These are phyloP conservation scores for Phytophthora megakarya DNA, from an alignment of 352 stramenopile species.

Conservation along the genomic window DNA sequence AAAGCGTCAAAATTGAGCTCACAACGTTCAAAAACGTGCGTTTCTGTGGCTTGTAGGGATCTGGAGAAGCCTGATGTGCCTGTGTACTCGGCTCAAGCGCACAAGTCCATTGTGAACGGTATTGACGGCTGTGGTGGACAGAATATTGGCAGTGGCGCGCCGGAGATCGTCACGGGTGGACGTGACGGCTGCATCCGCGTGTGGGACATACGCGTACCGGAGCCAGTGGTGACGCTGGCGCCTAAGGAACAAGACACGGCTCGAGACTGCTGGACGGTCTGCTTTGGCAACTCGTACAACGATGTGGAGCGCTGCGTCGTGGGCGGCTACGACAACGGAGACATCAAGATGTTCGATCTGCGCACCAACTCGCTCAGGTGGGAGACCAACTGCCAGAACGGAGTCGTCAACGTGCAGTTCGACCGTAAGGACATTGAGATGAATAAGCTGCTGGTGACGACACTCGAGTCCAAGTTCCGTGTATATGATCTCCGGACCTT, in stretches of 20 bases:
- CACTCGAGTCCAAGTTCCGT: slow-evolving; percentile 45
- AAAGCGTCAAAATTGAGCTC: slow-evolving; percentile 15
- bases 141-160: slow-evolving; percentile 88
- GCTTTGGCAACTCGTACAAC: slow-evolving; percentile 95
- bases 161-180: slow-evolving; percentile 94
- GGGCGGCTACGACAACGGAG: slow-evolving; percentile 96
- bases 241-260: slow-evolving; percentile 79
- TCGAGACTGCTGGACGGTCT: slow-evolving; percentile 96
- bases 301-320: slow-evolving; percentile 94
- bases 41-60: slow-evolving; percentile 51
- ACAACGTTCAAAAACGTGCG: slow-evolving; percentile 2
- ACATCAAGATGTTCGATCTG: slow-evolving; percentile 93
- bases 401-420: slow-evolving; percentile 80
- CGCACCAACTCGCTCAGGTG: slow-evolving; percentile 90
- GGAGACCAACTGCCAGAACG: slow-evolving; percentile 97
- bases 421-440: neutral
- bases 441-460: neutral
- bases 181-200: slow-evolving; percentile 95
- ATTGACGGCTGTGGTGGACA: slow-evolving; percentile 95
- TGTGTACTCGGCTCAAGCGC: slow-evolving; percentile 90
- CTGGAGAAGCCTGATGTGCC: slow-evolving; percentile 78
- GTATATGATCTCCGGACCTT: slow-evolving; percentile 95
- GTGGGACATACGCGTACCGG: slow-evolving; percentile 93
- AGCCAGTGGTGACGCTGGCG: slow-evolving; percentile 93
- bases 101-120: slow-evolving; percentile 94